A percentile compares a stretch with the other conserved stretches of the same genome.
These are phyloP conservation scores for Macrolepiota albuminosa DNA, from an alignment of 768 basidiomycete genomes.

Conservation along the genomic window DNA sequence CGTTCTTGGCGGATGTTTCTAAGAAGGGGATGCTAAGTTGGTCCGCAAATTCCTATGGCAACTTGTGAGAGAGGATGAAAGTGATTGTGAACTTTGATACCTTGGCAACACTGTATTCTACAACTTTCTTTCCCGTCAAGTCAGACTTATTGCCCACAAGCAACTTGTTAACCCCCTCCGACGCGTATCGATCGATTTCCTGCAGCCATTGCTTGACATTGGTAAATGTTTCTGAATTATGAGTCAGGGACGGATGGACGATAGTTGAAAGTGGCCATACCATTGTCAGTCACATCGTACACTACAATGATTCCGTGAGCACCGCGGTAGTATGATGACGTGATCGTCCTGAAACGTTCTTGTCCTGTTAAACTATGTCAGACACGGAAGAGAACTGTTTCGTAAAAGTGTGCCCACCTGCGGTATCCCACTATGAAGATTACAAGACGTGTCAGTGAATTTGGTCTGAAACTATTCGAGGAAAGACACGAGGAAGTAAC, in stretches of 20 bases:
- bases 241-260: background rate
- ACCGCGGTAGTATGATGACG: slow-evolving; percentile 98
- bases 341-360: slow-evolving; percentile 98
- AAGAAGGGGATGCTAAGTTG: slow-evolving; percentile 92
- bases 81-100: slow-evolving; percentile 28
- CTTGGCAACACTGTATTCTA: slow-evolving; percentile 86
- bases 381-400: slow-evolving; percentile 7
- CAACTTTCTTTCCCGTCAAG: slow-evolving; percentile 93
- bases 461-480: background rate
- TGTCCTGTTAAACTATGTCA: slow-evolving; percentile 53
- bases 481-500: background rate
- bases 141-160: slow-evolving; percentile 99
- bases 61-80: background rate
- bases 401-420: slow-evolving; percentile 46
- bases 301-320: slow-evolving; percentile 98
- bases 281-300: slow-evolving; percentile 97
- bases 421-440: slow-evolving; percentile 87
- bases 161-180: slow-evolving; percentile 97
- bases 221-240: slow-evolving; percentile 76
- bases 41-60: slow-evolving; percentile 85
- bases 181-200: slow-evolving; percentile 93
- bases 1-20: slow-evolving; percentile 99
- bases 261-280: slow-evolving; percentile 28
- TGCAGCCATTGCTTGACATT: slow-evolving; percentile 96
- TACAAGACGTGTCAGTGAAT: slow-evolving; percentile 21